Percentiles rank a stretch among this genome's conserved stretches.
Evolutionary conservation across 2,329 filamentous ascomycete species (phyloP).

Genomic region (Stemphylium lycopersici): DNA sequence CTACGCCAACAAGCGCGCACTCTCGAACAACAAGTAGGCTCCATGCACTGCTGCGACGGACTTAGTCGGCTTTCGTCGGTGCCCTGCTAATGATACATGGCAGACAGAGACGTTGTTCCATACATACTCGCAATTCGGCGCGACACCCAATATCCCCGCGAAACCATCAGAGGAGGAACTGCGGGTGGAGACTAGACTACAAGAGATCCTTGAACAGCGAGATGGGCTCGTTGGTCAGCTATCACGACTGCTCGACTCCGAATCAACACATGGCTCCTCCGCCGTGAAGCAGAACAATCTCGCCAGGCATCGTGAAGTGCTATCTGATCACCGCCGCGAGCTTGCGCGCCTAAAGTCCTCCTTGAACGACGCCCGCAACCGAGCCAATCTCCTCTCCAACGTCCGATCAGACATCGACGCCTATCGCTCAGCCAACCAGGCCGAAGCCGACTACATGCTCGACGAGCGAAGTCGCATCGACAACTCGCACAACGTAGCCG

Average conservation of each 20-base stretch:
- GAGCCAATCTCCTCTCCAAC: slow-evolving; percentile 86
- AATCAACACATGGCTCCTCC: slow-evolving; percentile 83
- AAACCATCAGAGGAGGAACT: slow-evolving; percentile 87
- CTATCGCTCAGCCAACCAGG: slow-evolving; percentile 80
- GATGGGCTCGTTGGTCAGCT: slow-evolving; percentile 83
- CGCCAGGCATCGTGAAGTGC: slow-evolving; percentile 85
- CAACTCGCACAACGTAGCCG: slow-evolving; percentile 85
- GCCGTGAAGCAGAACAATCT: slow-evolving; percentile 98
- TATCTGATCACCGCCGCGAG: slow-evolving; percentile 84
- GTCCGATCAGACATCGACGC: slow-evolving; percentile 91
- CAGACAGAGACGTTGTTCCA: slow-evolving; percentile 86
- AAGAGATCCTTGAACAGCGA: slow-evolving; percentile 88
- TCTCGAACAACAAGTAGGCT: slow-evolving; percentile 82
- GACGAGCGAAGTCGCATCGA: slow-evolving; percentile 86
- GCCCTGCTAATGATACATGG: slow-evolving; percentile 31
- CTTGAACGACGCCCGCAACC: slow-evolving; percentile 79
- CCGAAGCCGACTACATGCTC: slow-evolving; percentile 97
- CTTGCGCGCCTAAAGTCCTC: slow-evolving; percentile 74
- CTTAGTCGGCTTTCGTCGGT: slow-evolving; percentile 15
- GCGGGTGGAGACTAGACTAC: slow-evolving; percentile 77
- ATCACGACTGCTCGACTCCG: slow-evolving; percentile 87
- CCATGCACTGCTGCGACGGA: slow-evolving; percentile 14
- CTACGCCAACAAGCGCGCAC: slow-evolving; percentile 89
- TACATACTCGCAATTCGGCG: slow-evolving; percentile 88
- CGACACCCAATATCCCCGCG: slow-evolving; percentile 75